Base-by-base conservation (phyloP, 1,284 basidiomycete species). In the Trametes hirsuta region DNA sequence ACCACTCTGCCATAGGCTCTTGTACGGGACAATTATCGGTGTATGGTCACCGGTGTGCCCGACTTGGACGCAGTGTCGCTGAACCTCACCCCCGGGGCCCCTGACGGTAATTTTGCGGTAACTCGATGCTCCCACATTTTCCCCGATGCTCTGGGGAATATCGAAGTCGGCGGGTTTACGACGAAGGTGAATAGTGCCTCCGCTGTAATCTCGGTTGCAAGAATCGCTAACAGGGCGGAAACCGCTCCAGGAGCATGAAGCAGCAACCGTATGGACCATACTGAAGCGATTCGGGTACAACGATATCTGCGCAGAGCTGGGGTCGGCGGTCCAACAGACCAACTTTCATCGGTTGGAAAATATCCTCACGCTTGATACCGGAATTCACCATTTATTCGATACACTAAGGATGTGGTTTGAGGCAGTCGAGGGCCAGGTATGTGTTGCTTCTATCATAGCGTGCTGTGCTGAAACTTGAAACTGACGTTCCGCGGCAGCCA, bases 281-380 rank as follows among this genome's bases (percentile, higher is more conserved):
- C 30, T 71, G 21, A 36, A 62, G 24, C 54, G 45, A 30, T 67
- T 69, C 52, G 69, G 68, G 34, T 50, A 59, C 21, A 41, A 40
- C 24, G 41, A 44, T 47, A 47, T 60, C 40, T 34, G 44, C n/a
- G 56, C 64, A 15, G 65, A 53, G 44, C 52, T 53, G 35, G 52
- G 21, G 18, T 46, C 44, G 36, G 52, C 42, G 22, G 14, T 18
- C 36, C 18, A 37, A 39, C 35, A 34, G 3, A 44, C 35, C 44
- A 46, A 47, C 42, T 63, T 75, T 14, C 71, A 75, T 59, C 65
- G 62, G 24, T 63, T 75, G 18, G 68, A 71, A 41, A 75, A 75
- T 55, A 59, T 74, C 41, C 61, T 76, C 55, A 76, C 74, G 3
- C 42, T 76, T 55, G 42, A 51, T 21, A 12, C 6, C 12, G 37